These are phyloP conservation scores for Euclidium syriacum DNA, from an alignment of 345 rosid genomes.

Conservation along the genomic window DNA sequence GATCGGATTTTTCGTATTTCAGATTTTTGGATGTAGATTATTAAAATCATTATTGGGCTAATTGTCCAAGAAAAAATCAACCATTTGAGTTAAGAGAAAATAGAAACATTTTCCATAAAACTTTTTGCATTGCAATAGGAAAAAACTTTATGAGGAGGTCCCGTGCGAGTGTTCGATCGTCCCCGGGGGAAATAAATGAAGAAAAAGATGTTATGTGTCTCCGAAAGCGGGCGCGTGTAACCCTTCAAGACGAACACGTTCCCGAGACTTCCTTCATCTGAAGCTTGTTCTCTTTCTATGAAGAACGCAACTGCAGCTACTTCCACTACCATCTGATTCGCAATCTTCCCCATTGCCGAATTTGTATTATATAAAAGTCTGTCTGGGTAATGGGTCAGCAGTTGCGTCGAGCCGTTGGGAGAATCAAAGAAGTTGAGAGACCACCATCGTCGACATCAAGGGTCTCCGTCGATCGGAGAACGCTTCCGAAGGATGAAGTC, in stretches of 20 bases:
- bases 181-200: not conserved
- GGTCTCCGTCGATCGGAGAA: conserved; percentile 33
- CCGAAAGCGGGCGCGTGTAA: conserved; percentile 20
- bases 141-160: not conserved
- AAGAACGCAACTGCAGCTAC: not conserved
- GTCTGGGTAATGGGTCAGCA: conserved; percentile 73
- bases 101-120: too few species aligned
- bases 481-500: conserved; percentile 25
- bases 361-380: not conserved
- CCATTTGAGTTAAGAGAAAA: too few species aligned
- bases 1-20: too few species aligned
- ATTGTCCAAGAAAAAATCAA: too few species aligned
- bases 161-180: not conserved
- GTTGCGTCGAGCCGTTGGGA: conserved; percentile 96
- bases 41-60: too few species aligned
- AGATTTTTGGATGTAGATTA: too few species aligned
- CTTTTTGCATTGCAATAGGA: too few species aligned
- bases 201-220: not conserved
- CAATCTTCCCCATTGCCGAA: not conserved
- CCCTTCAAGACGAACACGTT: conserved; percentile 21
- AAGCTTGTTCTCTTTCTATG: not conserved
- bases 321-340: not conserved
- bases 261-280: not conserved
- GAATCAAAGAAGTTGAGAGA: conserved; percentile 43
- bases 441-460: conserved; percentile 38